Evolutionary conservation across 768 basidiomycete species (phyloP).

Genomic region (Naganishia antarctica): DNA sequence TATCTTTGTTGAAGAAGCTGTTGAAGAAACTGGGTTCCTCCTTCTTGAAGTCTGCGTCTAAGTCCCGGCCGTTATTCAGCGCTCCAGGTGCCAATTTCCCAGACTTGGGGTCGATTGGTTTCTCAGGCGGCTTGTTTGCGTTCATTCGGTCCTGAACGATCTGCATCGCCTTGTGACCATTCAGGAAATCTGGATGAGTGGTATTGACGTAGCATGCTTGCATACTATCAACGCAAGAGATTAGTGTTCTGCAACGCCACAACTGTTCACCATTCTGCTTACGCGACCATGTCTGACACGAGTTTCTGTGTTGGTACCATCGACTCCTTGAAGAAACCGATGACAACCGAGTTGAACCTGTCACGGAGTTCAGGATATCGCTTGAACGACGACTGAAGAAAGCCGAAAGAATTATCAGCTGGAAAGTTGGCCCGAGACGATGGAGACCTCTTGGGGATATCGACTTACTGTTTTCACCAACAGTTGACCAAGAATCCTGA

Average conservation of each 20-base stretch:
- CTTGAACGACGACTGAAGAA: constrained; percentile 96
- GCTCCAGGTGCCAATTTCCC: constrained; percentile 60
- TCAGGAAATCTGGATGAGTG: constrained; percentile 96
- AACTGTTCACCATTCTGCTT: too few species aligned
- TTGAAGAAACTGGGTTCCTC: constrained; percentile 91
- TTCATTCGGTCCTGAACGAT: constrained; percentile 67
- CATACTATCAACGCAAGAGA: constrained; percentile 61
- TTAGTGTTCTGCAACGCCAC: too few species aligned
- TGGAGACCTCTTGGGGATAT: constrained; percentile 38
- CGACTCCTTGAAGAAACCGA: constrained; percentile 89
- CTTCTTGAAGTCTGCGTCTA: constrained; percentile 82
- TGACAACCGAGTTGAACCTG: constrained; percentile 90
- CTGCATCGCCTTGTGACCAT: constrained; percentile 90
- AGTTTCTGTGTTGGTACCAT: constrained; percentile 95
- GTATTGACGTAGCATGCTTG: constrained; percentile 99
- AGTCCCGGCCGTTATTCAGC: constrained; percentile 87
- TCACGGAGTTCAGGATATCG: constrained; percentile 95
- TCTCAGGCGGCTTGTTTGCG: constrained; percentile 67
- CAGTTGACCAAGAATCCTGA: constrained; percentile 87
- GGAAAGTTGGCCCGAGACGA: constrained; percentile 11
- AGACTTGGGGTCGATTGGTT: constrained; percentile 65
- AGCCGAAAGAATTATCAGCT: too few species aligned
- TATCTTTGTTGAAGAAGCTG: constrained; percentile 74
- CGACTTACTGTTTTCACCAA: constrained; percentile 73
- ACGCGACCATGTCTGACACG: constrained; percentile 86